A percentile compares a stretch with the other conserved stretches of the same genome.
phyloP scores from a whole-genome alignment of 352 stramenopile genomes.

The Aphanomyces euteiches region DNA sequence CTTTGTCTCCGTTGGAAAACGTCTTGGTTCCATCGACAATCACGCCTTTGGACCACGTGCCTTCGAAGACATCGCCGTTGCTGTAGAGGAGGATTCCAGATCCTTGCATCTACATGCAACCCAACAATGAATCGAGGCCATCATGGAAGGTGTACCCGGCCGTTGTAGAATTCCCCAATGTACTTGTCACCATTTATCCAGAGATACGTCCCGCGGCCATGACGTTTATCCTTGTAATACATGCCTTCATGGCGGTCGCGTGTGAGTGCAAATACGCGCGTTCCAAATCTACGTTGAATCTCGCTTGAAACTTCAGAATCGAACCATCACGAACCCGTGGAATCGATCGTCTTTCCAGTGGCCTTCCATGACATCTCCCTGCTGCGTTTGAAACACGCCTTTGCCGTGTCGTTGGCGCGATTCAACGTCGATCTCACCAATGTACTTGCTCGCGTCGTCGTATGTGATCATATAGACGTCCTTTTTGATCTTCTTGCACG shows the following conservation, averaged over 20 bases:
- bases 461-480: slow-evolving; percentile 36
- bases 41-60: slow-evolving; percentile 71
- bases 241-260: slow-evolving; percentile 84
- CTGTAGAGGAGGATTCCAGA: slow-evolving; percentile 64
- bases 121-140: background rate
- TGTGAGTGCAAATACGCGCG: slow-evolving; percentile 71
- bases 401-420: slow-evolving; percentile 51
- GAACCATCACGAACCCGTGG: slow-evolving; percentile 56
- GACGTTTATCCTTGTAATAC: slow-evolving; percentile 80
- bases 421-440: slow-evolving; percentile 50
- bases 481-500: background rate
- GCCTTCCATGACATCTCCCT: slow-evolving; percentile 72
- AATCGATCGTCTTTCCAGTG: slow-evolving; percentile 78
- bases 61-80: slow-evolving; percentile 75
- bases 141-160: slow-evolving; percentile 48
- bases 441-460: slow-evolving; percentile 60
- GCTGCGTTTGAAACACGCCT: slow-evolving; percentile 48
- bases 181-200: slow-evolving; percentile 89
- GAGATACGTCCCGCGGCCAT: slow-evolving; percentile 80
- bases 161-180: slow-evolving; percentile 74
- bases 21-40: slow-evolving; percentile 72
- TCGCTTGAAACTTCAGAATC: too few relatives aligned
- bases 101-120: slow-evolving; percentile 59
- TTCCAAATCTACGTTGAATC: slow-evolving; percentile 58
- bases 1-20: slow-evolving; percentile 52